Base-by-base conservation (phyloP, 306 rosid genomes). In the Trifolium subterraneum region DNA sequence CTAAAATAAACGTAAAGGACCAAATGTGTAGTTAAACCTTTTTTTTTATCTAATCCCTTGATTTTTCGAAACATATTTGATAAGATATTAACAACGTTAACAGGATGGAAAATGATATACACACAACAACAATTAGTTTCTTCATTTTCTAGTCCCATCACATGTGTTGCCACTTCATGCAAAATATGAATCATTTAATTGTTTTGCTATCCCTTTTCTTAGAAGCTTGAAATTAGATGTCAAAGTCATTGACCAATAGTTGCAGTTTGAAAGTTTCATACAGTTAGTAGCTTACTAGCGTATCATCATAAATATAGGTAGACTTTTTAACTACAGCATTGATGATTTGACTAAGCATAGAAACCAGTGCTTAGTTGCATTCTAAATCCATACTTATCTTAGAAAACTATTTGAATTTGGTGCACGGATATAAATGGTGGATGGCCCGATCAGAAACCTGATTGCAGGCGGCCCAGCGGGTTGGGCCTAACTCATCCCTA, bases 351-450 rank as follows among this genome's bases (percentile, higher is more conserved):
- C 29, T 33, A 22, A 19, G 63, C 42, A 25, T 60, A 8, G 50
- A 62, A 41, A 48, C 38, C 73, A 22, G 27, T 63, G 31, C 64
- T 44, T 60, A 61, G 67, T 38, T 74, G 68, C 71, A 33, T 54
- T 61, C 52, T 70, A 48, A 29, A 48, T 59, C 65, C 22, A 48
- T 73, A 36, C 10, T 47, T 44, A n/a, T 45, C 4, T 70, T 71
- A 36, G 35, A 44, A 48, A 12, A 45, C 18, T 70, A 36, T 48
- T 33, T 2, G 8, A 33, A 33, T 33, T 33, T 33, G 38, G 38
- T n/a, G n/a, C n/a, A n/a, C n/a, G n/a, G n/a, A n/a, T n/a, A n/a
- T n/a, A n/a, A n/a, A n/a, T n/a, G n/a, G n/a, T n/a, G n/a, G n/a
- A n/a, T n/a, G n/a, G n/a, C n/a, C n/a, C n/a, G n/a, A n/a, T n/a